These are phyloP conservation scores for Fusarium graminum DNA, from an alignment of 2,329 filamentous ascomycete genomes.

Conservation along the genomic window DNA sequence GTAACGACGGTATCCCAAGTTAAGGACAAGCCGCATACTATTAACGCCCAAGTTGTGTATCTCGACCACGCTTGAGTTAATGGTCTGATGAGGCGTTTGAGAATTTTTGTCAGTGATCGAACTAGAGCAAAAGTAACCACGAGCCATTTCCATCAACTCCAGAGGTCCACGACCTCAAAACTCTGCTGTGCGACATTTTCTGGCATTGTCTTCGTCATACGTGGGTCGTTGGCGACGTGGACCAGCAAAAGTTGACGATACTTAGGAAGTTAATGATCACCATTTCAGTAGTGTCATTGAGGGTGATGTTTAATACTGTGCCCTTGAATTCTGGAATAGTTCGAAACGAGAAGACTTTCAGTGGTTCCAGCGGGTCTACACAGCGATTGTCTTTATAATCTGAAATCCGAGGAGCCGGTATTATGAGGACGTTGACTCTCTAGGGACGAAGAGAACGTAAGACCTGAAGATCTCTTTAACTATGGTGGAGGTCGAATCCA, in stretches of 20 bases:
- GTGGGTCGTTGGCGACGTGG: slow-evolving; percentile 38
- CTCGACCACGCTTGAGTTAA: not conserved
- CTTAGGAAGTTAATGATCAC: not conserved
- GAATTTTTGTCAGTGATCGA: not conserved
- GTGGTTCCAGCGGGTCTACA: no score
- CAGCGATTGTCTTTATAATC: no score
- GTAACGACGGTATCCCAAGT: not conserved
- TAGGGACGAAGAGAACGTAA: no score
- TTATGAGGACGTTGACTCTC: no score
- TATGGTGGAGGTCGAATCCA: no score
- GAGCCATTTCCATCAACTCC: not conserved
- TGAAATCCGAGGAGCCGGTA: no score
- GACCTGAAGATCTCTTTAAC: no score
- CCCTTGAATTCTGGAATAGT: no score
- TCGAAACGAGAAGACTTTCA: no score
- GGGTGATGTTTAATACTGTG: not conserved
- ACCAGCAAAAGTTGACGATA: slow-evolving; percentile 15
- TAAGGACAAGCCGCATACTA: not conserved
- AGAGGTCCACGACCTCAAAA: not conserved
- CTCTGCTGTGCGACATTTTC: slow-evolving; percentile 20
- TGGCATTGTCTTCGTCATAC: slow-evolving; percentile 29
- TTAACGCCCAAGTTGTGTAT: not conserved
- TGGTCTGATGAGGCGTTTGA: slow-evolving; percentile 8
- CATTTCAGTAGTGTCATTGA: not conserved
- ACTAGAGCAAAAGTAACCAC: not conserved